These are phyloP conservation scores for Dendrothele bispora DNA, from an alignment of 768 basidiomycete genomes.

Conservation along the genomic window DNA sequence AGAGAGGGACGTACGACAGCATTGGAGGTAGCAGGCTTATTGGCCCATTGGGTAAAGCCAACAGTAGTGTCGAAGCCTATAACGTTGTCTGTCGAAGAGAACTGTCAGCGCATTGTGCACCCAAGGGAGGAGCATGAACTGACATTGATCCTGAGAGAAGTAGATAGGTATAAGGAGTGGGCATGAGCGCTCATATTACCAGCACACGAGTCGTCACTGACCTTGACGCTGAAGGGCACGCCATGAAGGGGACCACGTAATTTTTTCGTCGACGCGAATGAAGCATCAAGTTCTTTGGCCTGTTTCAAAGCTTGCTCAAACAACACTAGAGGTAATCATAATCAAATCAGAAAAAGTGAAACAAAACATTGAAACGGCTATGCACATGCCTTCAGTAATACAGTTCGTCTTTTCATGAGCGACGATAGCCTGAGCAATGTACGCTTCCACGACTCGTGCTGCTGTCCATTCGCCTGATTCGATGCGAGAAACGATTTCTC, in stretches of 20 bases:
- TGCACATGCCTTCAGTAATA: slow-evolving; percentile 67
- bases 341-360: neutral
- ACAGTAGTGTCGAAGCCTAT: slow-evolving; percentile 62
- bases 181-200: slow-evolving; percentile 5
- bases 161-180: too few species aligned
- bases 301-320: slow-evolving; percentile 65
- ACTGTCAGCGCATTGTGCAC: neutral
- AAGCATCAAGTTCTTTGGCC: slow-evolving; percentile 65
- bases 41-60: slow-evolving; percentile 74
- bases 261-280: slow-evolving; percentile 55
- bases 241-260: slow-evolving; percentile 77
- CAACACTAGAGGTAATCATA: slow-evolving; percentile 51
- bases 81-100: slow-evolving; percentile 50
- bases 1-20: slow-evolving; percentile 52
- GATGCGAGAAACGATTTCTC: slow-evolving; percentile 44
- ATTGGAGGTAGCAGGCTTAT: slow-evolving; percentile 58
- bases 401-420: slow-evolving; percentile 74
- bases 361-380: neutral
- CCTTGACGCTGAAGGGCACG: slow-evolving; percentile 58
- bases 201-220: slow-evolving; percentile 3
- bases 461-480: slow-evolving; percentile 44
- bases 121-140: slow-evolving; percentile 8
- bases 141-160: slow-evolving; percentile 74
- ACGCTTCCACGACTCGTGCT: slow-evolving; percentile 39
- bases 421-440: slow-evolving; percentile 42